phyloP scores from a whole-genome alignment of 2,329 filamentous ascomycete species.

The Taxawa tesnikishii region DNA sequence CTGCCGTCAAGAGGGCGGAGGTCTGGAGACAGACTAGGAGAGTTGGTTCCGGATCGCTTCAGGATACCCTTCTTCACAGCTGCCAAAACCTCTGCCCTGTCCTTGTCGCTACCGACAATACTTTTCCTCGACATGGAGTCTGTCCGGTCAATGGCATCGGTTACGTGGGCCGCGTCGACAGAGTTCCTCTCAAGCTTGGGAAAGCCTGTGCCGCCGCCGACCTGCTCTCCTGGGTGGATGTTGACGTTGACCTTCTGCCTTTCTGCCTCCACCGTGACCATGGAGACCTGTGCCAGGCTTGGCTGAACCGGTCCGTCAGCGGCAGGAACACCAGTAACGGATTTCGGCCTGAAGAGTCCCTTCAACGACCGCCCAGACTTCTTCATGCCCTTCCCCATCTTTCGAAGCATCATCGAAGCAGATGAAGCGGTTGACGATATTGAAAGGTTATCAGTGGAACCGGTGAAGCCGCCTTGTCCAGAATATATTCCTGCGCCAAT shows the following conservation, averaged over 20 bases:
- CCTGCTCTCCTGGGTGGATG: slow-evolving; percentile 52
- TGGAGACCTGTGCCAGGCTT: slow-evolving; percentile 76
- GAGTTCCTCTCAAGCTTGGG: slow-evolving; percentile 77
- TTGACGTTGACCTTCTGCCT: slow-evolving; percentile 72
- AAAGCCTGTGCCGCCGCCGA: slow-evolving; percentile 64
- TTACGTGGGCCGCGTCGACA: slow-evolving; percentile 45
- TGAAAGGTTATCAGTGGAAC: slow-evolving; percentile 89
- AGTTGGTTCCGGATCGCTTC: slow-evolving; percentile 59
- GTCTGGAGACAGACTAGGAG: slow-evolving; percentile 57
- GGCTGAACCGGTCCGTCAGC: slow-evolving; percentile 52
- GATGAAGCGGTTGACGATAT: slow-evolving; percentile 84
- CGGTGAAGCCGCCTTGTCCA: slow-evolving; percentile 69
- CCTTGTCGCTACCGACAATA: slow-evolving; percentile 79
- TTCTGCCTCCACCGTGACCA: slow-evolving; percentile 93
- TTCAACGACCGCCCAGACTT: slow-evolving; percentile 83
- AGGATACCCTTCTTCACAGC: slow-evolving; percentile 92
- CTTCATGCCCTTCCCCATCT: slow-evolving; percentile 99
- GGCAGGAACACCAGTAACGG: slow-evolving; percentile 63
- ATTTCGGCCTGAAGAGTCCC: slow-evolving; percentile 90
- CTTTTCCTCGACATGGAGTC: slow-evolving; percentile 61
- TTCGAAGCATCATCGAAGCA: slow-evolving; percentile 86
- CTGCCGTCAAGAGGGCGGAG: slow-evolving; percentile 44
- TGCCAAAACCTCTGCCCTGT: slow-evolving; percentile 81
- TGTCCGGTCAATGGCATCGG: slow-evolving; percentile 37
- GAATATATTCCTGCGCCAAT: slow-evolving; percentile 91